phyloP scores from a whole-genome alignment of 2,329 filamentous ascomycete species.

The Incumbomyces lentus region DNA sequence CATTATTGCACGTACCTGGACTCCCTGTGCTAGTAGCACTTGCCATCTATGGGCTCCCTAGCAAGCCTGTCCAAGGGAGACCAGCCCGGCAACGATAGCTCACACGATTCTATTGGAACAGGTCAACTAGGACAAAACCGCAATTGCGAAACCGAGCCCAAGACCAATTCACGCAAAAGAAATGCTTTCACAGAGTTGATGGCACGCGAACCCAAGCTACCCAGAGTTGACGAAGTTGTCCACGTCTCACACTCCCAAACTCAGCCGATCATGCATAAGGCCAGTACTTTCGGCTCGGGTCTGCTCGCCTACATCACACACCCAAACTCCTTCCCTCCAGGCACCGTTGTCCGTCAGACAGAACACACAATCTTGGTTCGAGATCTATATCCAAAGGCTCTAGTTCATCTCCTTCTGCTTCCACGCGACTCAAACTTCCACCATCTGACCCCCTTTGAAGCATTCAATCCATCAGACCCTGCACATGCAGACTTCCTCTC shows the following conservation, averaged over 20 bases:
- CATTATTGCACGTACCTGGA: too few species aligned
- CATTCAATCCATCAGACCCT: slow-evolving; percentile 49
- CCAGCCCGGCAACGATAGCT: too few species aligned
- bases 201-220: slow-evolving; percentile 31
- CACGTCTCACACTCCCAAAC: neutral
- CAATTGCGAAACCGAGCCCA: too few species aligned
- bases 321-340: slow-evolving; percentile 50
- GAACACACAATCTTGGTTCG: slow-evolving; percentile 65
- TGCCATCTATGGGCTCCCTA: too few species aligned
- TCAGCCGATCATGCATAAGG: neutral
- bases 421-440: slow-evolving; percentile 56
- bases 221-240: slow-evolving; percentile 16
- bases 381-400: slow-evolving; percentile 78
- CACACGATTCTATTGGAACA: too few species aligned
- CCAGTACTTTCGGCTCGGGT: slow-evolving; percentile 27
- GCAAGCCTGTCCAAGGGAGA: too few species aligned
- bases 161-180: slow-evolving; percentile 23
- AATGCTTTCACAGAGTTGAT: slow-evolving; percentile 44
- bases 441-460: slow-evolving; percentile 63
- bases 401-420: slow-evolving; percentile 77
- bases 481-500: slow-evolving; percentile 46
- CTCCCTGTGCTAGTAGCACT: too few species aligned
- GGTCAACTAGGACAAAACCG: too few species aligned
- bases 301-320: slow-evolving; percentile 57
- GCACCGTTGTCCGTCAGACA: slow-evolving; percentile 53